Conservation (phyloP, 371 early-diverging fungal species). For the Batkoa obscura region DNA sequence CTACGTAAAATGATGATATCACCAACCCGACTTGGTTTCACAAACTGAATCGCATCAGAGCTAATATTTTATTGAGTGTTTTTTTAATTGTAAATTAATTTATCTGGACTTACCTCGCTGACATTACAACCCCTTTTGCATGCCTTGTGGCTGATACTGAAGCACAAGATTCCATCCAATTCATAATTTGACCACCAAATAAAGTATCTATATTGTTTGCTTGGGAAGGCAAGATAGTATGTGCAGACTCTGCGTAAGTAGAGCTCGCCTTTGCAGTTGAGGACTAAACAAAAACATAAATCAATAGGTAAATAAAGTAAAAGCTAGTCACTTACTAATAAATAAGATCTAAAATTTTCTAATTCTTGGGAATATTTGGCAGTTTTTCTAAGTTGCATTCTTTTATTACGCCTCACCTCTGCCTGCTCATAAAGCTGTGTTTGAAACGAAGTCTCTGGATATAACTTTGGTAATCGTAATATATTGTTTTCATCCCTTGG, state of each 20-base stretch:
- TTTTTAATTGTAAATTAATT: not conserved
- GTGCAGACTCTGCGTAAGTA: constrained; percentile 31
- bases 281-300: not conserved
- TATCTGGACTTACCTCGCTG: not conserved
- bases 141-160: constrained; percentile 40
- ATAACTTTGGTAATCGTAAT: constrained; percentile 21
- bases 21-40: constrained; percentile 26
- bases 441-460: constrained; percentile 22
- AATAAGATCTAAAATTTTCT: not conserved
- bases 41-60: constrained; percentile 30
- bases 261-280: not conserved
- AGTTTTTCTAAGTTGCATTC: constrained; percentile 12
- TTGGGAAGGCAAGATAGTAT: constrained; percentile 54
- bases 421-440: constrained; percentile 28
- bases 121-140: constrained; percentile 5
- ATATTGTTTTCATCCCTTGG: constrained; percentile 15
- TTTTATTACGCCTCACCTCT: constrained; percentile 21
- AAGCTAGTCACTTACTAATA: not conserved
- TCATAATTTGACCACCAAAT: constrained; percentile 62
- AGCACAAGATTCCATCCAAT: constrained; percentile 52
- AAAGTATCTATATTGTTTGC: constrained; percentile 47
- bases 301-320: not conserved
- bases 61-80: constrained; percentile 8
- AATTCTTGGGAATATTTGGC: not conserved
- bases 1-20: constrained; percentile 31